Base-by-base conservation (phyloP, 2,329 filamentous ascomycete species). In the Trichoderma lentiforme region DNA sequence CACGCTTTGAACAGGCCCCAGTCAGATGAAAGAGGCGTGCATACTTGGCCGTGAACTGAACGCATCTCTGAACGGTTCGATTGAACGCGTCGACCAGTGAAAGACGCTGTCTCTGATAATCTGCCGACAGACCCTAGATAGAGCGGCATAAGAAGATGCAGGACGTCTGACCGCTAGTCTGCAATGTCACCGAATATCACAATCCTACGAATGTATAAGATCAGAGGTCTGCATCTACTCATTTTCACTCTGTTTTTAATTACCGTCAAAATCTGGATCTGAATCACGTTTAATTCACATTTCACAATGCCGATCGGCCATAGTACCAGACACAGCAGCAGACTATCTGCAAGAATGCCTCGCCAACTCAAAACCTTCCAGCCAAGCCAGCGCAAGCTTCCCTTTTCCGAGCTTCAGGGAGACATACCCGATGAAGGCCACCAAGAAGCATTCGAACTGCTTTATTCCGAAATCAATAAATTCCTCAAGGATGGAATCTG, bases 391-490 rank as follows among this genome's bases (percentile, higher is more conserved):
- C 71, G 71, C 56, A 34, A 53, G 15, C 66, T 72, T 5, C 51
- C 66, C n/a, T 72, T 72, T 61, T 18, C 66, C 3, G 61, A 47
- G 34, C 36, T 72, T 21, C 67, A 61, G 15, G 18, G 12, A 28
- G 36, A 58, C n/a, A 60, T 61, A 15, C 5, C 60, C 11, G 75
- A 76, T 43, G 74, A 76, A 53, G 74, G 73, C 47, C 78, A 75
- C 28, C 76, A 79, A 34, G 34, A 71, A 5, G 71, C 74, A 3
- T 78, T 77, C 47, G 70, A 63, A 24, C 64, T 71, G 7, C 70
- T 81, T 21, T 67, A 74, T 28, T 61, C 75, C 51, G 75, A 80
- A 56, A 71, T 80, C 26, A 75, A 73, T 21, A 39, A 65, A 3
- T 70, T 79, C 3, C 76, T 76, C 3, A 65, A 76, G 2, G 62